Base-by-base conservation (phyloP, 2,329 filamentous ascomycete species). In the Orbilia oligospora region DNA sequence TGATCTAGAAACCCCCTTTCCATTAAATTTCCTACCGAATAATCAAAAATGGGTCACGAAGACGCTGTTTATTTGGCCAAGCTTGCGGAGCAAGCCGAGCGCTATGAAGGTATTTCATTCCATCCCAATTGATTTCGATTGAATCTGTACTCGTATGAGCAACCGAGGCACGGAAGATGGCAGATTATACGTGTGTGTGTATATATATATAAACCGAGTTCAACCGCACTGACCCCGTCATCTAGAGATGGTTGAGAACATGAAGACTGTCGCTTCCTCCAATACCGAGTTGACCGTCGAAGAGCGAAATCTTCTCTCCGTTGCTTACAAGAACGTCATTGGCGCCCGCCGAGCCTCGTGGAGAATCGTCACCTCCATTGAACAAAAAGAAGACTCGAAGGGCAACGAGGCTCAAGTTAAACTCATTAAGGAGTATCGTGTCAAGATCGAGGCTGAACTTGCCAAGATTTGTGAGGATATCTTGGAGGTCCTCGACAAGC, bases 331-430 rank as follows among this genome's bases (percentile, higher is more conserved):
- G 93, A 99, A 99, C 88, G 96, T 99, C 80, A 93, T 99, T 84
- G 95, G 96, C 84, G 97, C 96, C 85, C 92, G 95, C 87, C 95
- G 96, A 91, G 95, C 95, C 85, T 97, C 94, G 84, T 99, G 95
- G 95, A 91, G 95, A 88, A 98, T 99, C 87, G 97, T 99, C 88
- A 97, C 94, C 85, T 98, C 96, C 85, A 98, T 99, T 87, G 95
- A 98, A 89, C 95, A 98, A 88, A 98, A 98, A 91, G 95, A 98
- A 89, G 95, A 98, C 88, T 96, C 94, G 85, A 98, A 97, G 91
- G 95, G 95, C 85, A 93, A 92, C 82, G 93, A 97, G 84, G 95
- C 96, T 89, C 95, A 98, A 87, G 93, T 97, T 84, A 86, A 88
- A 83, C 94, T 93, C 87, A 98, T 98, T 88, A 92, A 93, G 86